Conservation (phyloP, 2,329 filamentous ascomycete genomes). For the Aspergillus udagawae region DNA sequence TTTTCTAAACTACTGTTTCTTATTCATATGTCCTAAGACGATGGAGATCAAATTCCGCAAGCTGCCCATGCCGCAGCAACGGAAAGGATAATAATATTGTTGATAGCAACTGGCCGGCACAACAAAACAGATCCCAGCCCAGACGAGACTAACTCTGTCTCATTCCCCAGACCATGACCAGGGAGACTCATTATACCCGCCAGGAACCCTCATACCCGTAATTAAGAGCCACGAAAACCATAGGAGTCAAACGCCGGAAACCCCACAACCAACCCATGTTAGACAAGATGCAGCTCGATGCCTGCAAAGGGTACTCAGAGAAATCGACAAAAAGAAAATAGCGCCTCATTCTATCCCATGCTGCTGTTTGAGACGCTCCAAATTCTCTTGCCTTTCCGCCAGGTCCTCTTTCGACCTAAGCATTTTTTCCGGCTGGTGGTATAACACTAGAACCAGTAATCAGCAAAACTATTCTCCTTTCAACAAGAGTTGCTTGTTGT, state of each 20-base stretch:
- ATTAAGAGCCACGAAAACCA: conserved; percentile 30
- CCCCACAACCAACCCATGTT: conserved; percentile 36
- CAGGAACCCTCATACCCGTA: conserved; percentile 25
- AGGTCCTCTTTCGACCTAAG: conserved; percentile 87
- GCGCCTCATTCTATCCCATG: conserved; percentile 90
- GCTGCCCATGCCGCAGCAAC: conserved; percentile 13
- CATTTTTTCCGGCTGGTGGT: conserved; percentile 76
- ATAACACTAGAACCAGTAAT: conserved; percentile 51
- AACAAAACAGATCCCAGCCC: conserved; percentile 14
- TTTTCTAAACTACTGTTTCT: not conserved
- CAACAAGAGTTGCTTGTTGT: not conserved
- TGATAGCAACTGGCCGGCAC: conserved; percentile 16
- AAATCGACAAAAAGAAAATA: conserved; percentile 24
- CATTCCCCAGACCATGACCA: conserved; percentile 13
- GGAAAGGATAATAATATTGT: conserved; percentile 20
- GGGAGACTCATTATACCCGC: conserved; percentile 24
- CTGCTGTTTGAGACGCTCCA: conserved; percentile 97
- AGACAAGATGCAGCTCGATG: conserved; percentile 31
- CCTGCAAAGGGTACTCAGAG: conserved; percentile 30
- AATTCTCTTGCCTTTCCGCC: conserved; percentile 87
- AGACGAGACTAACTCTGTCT: conserved; percentile 20
- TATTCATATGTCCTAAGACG: not conserved
- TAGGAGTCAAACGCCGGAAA: conserved; percentile 38
- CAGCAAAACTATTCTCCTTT: not conserved
- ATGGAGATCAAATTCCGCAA: conserved; percentile 5